These are phyloP conservation scores for Aspergillus haitiensis DNA, from an alignment of 495 filamentous ascomycete genomes.

Conservation along the genomic window DNA sequence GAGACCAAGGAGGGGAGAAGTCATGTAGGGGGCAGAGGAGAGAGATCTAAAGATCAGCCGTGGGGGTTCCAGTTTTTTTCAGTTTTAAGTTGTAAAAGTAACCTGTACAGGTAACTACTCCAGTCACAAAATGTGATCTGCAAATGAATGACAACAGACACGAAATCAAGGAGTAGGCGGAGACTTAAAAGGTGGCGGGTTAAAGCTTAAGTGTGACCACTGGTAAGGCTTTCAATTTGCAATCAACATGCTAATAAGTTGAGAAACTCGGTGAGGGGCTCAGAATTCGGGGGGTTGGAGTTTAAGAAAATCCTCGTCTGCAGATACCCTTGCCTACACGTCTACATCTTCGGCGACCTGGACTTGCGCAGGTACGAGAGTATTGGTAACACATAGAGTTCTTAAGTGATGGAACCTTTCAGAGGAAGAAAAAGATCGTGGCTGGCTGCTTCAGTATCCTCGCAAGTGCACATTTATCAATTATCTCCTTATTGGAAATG, in stretches of 20 bases:
- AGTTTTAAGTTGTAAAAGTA: not conserved
- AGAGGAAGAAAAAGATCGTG: no score
- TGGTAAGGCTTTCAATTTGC: constrained; percentile 3
- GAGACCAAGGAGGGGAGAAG: not conserved
- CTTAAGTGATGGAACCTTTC: no score
- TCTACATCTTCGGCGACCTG: no score
- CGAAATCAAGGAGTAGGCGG: constrained; percentile 18
- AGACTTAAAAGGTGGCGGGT: constrained; percentile 20
- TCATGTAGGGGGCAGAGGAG: not conserved
- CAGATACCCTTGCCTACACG: no score
- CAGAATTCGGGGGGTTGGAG: constrained; percentile 9
- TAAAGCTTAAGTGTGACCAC: constrained; percentile 16
- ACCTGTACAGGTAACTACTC: not conserved
- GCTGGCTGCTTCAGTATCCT: no score
- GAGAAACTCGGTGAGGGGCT: not conserved
- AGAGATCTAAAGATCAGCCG: not conserved
- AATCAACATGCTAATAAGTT: not conserved
- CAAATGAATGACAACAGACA: constrained; percentile 6
- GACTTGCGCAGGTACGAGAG: no score
- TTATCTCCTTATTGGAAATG: no score
- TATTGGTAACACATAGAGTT: no score
- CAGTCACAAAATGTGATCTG: not conserved
- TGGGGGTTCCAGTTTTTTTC: not conserved
- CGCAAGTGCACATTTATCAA: no score
- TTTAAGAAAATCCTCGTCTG: not conserved